These are phyloP conservation scores for Trichosanthes cucumerina DNA, from an alignment of 306 rosid genomes.

Conservation along the genomic window DNA sequence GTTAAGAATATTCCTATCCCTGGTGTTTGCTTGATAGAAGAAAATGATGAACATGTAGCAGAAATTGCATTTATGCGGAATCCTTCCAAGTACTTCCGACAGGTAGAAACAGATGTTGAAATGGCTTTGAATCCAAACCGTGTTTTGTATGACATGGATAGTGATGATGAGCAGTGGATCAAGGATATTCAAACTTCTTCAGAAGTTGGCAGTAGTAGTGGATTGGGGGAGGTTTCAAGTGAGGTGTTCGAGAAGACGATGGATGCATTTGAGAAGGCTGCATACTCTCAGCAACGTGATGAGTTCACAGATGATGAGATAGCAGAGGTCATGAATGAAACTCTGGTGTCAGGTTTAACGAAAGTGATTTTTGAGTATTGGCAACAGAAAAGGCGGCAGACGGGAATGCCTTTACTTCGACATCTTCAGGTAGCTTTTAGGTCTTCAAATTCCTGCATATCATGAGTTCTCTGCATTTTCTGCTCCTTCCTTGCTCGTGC, in stretches of 20 bases:
- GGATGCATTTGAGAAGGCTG: constrained; percentile 87
- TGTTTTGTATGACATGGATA: constrained; percentile 91
- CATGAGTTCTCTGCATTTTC: neutral
- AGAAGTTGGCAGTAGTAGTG: constrained; percentile 22
- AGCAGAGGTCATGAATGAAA: constrained; percentile 47
- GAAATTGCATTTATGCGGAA: constrained; percentile 48
- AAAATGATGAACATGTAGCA: constrained; percentile 46
- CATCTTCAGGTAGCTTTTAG: constrained; percentile 69
- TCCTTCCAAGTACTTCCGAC: constrained; percentile 58
- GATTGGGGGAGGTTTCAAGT: constrained; percentile 31
- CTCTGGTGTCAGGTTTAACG: constrained; percentile 33
- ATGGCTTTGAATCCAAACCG: constrained; percentile 73
- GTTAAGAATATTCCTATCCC: constrained; percentile 93
- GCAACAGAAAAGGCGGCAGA: constrained; percentile 58
- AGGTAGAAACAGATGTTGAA: constrained; percentile 73
- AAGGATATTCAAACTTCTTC: constrained; percentile 25
- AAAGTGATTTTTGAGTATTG: constrained; percentile 63
- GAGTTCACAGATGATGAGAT: constrained; percentile 62
- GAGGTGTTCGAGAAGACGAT: constrained; percentile 69
- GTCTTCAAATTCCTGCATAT: neutral
- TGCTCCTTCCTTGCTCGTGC: neutral
- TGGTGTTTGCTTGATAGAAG: constrained; percentile 69
- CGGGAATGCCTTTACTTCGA: constrained; percentile 80
- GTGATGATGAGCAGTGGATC: constrained; percentile 87
- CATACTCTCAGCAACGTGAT: constrained; percentile 49